Evolutionary conservation across 257 asterid species (phyloP).

Genomic region (Schizonepeta tenuifolia): DNA sequence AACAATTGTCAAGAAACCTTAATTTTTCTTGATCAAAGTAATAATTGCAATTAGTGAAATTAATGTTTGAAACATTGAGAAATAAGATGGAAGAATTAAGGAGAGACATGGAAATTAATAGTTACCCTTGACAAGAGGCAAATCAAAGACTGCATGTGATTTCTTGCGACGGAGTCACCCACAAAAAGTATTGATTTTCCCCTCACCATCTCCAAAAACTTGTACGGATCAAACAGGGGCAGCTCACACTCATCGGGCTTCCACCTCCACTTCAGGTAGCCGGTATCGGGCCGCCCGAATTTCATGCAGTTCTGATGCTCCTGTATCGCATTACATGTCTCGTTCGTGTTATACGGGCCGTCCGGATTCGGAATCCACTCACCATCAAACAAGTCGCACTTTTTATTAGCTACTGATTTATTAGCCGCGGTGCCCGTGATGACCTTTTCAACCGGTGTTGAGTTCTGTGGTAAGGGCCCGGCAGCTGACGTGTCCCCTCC

Average conservation of each 20-base stretch:
- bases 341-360: slow-evolving; percentile 73
- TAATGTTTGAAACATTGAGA: not conserved
- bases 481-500: not conserved
- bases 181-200: slow-evolving; percentile 83
- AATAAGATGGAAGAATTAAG: not conserved
- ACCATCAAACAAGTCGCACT: slow-evolving; percentile 58
- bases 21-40: not conserved
- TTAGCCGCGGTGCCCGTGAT: not conserved
- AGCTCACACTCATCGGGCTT: slow-evolving; percentile 79
- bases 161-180: slow-evolving; percentile 89
- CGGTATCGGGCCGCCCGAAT: slow-evolving; percentile 73
- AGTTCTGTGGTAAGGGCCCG: too few relatives aligned
- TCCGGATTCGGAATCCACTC: slow-evolving; percentile 72
- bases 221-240: slow-evolving; percentile 59
- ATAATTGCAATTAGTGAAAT: not conserved
- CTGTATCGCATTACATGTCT: slow-evolving; percentile 66
- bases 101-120: not conserved
- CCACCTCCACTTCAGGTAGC: slow-evolving; percentile 79
- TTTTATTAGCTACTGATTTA: not conserved
- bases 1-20: not conserved
- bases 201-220: slow-evolving; percentile 57
- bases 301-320: slow-evolving; percentile 88
- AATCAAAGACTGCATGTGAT: slow-evolving; percentile 82
- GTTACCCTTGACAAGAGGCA: slow-evolving; percentile 77
- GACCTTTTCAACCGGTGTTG: not conserved